Percentiles rank a stretch among this genome's conserved stretches.
Evolutionary conservation across 2,329 filamentous ascomycete species (phyloP).

Genomic region (Colletotrichum somersetense): DNA sequence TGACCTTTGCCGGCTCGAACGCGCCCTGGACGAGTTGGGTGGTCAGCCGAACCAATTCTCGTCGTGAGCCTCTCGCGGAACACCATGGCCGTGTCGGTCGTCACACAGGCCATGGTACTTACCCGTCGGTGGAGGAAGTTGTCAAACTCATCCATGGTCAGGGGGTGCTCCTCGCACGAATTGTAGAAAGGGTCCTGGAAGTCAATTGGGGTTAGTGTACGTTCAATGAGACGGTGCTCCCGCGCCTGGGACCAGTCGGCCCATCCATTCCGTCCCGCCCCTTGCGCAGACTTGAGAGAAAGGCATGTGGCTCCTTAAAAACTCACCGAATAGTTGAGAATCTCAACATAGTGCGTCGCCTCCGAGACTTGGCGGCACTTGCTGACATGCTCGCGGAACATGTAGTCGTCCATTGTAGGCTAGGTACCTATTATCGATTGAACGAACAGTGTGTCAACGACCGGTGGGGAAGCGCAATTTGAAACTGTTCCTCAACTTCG

Average conservation of each 20-base stretch:
- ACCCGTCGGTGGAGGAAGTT: constrained; percentile 67
- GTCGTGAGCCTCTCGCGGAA: constrained; percentile 1
- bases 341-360: constrained; percentile 67
- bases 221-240: not conserved
- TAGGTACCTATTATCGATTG: constrained; percentile 3
- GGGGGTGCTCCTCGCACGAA: constrained; percentile 63
- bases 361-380: constrained; percentile 64
- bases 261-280: not conserved
- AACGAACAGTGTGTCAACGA: constrained; percentile 28
- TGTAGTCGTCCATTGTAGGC: constrained; percentile 69
- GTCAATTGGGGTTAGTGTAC: constrained; percentile 19
- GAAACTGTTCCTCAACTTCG: constrained; percentile 1
- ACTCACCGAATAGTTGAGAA: constrained; percentile 70
- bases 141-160: constrained; percentile 67
- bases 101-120: constrained; percentile 45
- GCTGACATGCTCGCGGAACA: constrained; percentile 64
- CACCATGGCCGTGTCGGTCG: not conserved
- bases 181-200: constrained; percentile 64
- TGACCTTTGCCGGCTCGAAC: constrained; percentile 62
- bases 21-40: constrained; percentile 58
- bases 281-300: not conserved
- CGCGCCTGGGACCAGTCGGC: constrained; percentile 1
- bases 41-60: constrained; percentile 32
- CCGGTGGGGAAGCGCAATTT: constrained; percentile 2
- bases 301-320: not conserved